Evolutionary conservation across 306 rosid genomes (phyloP).

Genomic region (Luffa acutangula): DNA sequence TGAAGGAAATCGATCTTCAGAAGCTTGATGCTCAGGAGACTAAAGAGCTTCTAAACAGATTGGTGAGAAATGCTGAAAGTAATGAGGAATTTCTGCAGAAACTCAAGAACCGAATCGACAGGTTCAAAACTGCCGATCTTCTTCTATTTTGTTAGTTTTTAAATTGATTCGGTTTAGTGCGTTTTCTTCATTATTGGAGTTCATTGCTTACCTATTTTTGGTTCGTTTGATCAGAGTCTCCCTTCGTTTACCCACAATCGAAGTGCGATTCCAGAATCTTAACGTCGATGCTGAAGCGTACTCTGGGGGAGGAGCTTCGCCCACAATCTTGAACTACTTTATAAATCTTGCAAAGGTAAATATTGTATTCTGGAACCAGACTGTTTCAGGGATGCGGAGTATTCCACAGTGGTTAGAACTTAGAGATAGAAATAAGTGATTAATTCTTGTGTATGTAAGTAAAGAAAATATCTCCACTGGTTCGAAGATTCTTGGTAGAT

Average conservation of each 20-base stretch:
- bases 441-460: background rate
- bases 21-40: conserved; percentile 4
- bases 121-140: background rate
- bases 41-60: background rate
- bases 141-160: background rate
- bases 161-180: background rate
- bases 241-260: conserved; percentile 1
- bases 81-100: conserved; percentile 2
- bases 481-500: background rate
- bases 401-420: background rate
- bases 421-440: background rate
- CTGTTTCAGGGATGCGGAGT: background rate
- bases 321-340: conserved; percentile 1
- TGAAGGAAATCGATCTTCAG: conserved; percentile 9
- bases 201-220: background rate
- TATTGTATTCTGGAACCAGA: too few species aligned
- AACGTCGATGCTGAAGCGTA: background rate
- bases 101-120: conserved; percentile 12
- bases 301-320: background rate
- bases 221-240: background rate
- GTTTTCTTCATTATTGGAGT: background rate
- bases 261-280: conserved; percentile 12
- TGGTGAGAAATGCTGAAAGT: background rate
- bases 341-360: background rate
- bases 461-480: background rate